Evolutionary conservation across 768 basidiomycete species (phyloP).

Genomic region (Lactifluus pinguis): DNA sequence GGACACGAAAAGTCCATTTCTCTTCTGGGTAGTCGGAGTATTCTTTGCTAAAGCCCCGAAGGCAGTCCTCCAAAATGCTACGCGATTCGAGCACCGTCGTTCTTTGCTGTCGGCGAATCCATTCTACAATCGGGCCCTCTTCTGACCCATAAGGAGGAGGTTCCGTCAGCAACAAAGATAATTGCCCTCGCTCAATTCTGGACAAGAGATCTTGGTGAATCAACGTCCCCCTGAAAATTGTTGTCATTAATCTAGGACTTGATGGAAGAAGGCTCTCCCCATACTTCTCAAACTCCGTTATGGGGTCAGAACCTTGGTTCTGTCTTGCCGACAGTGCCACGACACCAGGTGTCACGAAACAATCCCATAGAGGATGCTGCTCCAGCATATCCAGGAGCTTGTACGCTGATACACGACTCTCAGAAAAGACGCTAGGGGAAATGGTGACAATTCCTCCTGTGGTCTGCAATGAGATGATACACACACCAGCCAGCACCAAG

Average conservation of each 20-base stretch:
- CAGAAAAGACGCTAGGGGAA: slow-evolving; percentile 48
- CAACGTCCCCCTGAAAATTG: slow-evolving; percentile 18
- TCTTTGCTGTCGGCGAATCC: slow-evolving; percentile 10
- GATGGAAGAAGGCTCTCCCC: neutral
- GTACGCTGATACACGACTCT: slow-evolving; percentile 41
- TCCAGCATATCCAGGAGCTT: slow-evolving; percentile 42
- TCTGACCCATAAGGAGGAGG: slow-evolving; percentile 32
- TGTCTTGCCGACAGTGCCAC: slow-evolving; percentile 46
- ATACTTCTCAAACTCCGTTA: slow-evolving; percentile 19
- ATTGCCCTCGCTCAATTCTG: slow-evolving; percentile 45
- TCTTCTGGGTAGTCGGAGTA: slow-evolving; percentile 29
- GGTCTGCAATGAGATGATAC: neutral
- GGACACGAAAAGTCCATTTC: slow-evolving; percentile 32
- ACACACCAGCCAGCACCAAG: neutral
- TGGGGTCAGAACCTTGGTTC: slow-evolving; percentile 23
- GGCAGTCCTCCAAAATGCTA: slow-evolving; percentile 36
- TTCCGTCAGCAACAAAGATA: slow-evolving; percentile 40
- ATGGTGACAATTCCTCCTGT: slow-evolving; percentile 70
- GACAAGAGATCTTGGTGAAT: slow-evolving; percentile 29
- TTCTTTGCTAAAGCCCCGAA: slow-evolving; percentile 32
- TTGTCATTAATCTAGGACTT: neutral
- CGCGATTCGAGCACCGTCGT: slow-evolving; percentile 25
- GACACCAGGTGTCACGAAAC: slow-evolving; percentile 56
- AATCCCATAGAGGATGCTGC: slow-evolving; percentile 59
- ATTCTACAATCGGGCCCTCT: neutral